Conservation (phyloP, 2,329 filamentous ascomycete genomes). For the Arthrobotrys sphaeroides region DNA sequence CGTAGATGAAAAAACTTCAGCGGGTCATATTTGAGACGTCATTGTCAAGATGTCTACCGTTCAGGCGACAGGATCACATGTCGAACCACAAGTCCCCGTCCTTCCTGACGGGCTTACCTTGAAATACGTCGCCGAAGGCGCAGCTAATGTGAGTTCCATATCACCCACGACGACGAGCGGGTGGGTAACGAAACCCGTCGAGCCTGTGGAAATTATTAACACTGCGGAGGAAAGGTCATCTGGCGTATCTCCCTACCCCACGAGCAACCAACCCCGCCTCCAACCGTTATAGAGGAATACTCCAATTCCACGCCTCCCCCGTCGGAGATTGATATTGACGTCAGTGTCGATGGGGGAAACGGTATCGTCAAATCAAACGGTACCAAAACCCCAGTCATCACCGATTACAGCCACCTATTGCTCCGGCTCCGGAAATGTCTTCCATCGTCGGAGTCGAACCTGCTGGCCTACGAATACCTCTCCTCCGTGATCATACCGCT, state of each 20-base stretch:
- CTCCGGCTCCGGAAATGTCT: slow-evolving; percentile 71
- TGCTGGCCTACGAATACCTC: slow-evolving; percentile 64
- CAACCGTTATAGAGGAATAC: slow-evolving; percentile 59
- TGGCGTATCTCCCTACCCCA: slow-evolving; percentile 47
- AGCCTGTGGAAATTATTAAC: neutral
- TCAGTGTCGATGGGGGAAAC: neutral
- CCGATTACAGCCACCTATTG: slow-evolving; percentile 62
- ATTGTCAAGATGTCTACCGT: slow-evolving; percentile 53
- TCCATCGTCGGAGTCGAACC: slow-evolving; percentile 64
- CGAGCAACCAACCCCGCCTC: slow-evolving; percentile 33
- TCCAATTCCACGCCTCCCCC: slow-evolving; percentile 56
- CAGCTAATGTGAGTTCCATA: slow-evolving; percentile 73
- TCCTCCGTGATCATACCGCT: slow-evolving; percentile 67
- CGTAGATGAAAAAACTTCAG: slow-evolving; percentile 53
- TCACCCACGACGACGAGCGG: neutral
- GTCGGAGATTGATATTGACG: slow-evolving; percentile 54
- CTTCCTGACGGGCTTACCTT: slow-evolving; percentile 49
- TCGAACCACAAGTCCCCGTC: slow-evolving; percentile 30
- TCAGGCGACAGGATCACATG: slow-evolving; percentile 49
- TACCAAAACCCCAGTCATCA: neutral
- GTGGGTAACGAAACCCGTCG: slow-evolving; percentile 35
- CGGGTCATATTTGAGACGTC: slow-evolving; percentile 43
- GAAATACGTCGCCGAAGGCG: slow-evolving; percentile 72
- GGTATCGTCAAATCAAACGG: slow-evolving; percentile 44
- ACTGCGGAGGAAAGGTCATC: slow-evolving; percentile 36